Percentiles rank a stretch among this genome's conserved stretches.
Conservation (phyloP, 345 rosid genomes). For the Dovyalis caffra region DNA sequence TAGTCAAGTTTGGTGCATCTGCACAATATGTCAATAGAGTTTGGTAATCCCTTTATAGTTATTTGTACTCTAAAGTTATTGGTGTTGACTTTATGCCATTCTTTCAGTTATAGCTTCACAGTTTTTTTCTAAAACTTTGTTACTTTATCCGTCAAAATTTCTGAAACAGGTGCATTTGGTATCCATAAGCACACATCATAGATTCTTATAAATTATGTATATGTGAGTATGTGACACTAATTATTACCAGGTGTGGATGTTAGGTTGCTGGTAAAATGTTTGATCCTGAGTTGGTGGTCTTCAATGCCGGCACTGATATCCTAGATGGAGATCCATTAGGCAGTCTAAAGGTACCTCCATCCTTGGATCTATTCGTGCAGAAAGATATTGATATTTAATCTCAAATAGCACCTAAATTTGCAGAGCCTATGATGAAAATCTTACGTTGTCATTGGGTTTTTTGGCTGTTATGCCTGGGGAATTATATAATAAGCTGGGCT, state of each 20-base stretch:
- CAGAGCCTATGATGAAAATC: not conserved
- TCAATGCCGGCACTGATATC: slow-evolving; percentile 97
- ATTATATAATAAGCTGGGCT: no score
- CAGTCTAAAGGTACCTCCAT: slow-evolving; percentile 54
- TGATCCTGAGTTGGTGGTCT: slow-evolving; percentile 74
- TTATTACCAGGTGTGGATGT: slow-evolving; percentile 15
- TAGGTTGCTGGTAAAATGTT: slow-evolving; percentile 69
- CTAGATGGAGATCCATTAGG: slow-evolving; percentile 97
- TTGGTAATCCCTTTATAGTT: no score
- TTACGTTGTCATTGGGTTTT: no score
- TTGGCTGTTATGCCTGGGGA: no score
- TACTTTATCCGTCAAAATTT: no score
- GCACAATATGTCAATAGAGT: not conserved
- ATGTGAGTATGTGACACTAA: not conserved
- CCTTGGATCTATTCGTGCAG: not conserved
- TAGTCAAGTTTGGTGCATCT: not conserved
- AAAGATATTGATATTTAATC: not conserved
- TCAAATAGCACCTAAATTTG: slow-evolving; percentile 3
- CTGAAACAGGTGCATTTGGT: not conserved
- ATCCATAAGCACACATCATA: no score
- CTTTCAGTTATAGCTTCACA: not conserved
- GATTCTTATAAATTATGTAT: not conserved
- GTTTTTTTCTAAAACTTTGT: not conserved
- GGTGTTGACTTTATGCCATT: not conserved
- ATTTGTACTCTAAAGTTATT: not conserved